Evolutionary conservation across 2,329 filamentous ascomycete species (phyloP), one percentile per base, ranked within the genome.

Genomic region (Beauveria varroae): DNA sequence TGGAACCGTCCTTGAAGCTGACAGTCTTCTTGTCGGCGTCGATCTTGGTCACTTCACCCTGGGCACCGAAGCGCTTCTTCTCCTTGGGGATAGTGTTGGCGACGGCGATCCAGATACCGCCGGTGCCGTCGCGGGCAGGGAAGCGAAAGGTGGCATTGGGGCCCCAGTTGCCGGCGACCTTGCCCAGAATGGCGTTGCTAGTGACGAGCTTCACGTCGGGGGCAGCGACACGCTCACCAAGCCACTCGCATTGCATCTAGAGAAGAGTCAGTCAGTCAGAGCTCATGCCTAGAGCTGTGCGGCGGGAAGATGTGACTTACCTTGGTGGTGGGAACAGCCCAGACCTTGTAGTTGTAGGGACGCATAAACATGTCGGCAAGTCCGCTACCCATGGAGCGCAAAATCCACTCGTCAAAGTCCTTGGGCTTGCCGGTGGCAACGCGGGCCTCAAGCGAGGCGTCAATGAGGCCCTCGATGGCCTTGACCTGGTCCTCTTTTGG

Each of bases 321-420:
- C 87, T 96, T 96, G 68, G 89, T 96, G 61, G 93, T 97, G 63
- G 95, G 95, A 70, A 98, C 93, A 65, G 95, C 95, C 95, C 95
- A 99, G 74, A 99, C 95, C 82, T 99, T 99, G 87, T 88, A 99
- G 86, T 99, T 99, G 85, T 99, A 99, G 60, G 95, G 95, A 70
- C 95, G 85, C 95, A 99, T 99, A 85, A 99, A 99, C 69, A 93
- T 83, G 75, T 99, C 87, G 67, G 93, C 93, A 71, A 99, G 84
- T 69, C 93, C 93, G 69, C 85, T 80, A 70, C 95, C 95, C 79
- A 89, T 93, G 81, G 89, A 96, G 71, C 95, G 87, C 70, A 98
- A 75, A 72, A 98, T 98, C 93, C 93, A 98, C 81, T 99, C 92
- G 73, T 99, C 95, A 71, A 99, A 99, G 80, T 96, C 84, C 82